Evolutionary conservation across 148 eudicot species (phyloP).

Genomic region (Camellia granthamiana): DNA sequence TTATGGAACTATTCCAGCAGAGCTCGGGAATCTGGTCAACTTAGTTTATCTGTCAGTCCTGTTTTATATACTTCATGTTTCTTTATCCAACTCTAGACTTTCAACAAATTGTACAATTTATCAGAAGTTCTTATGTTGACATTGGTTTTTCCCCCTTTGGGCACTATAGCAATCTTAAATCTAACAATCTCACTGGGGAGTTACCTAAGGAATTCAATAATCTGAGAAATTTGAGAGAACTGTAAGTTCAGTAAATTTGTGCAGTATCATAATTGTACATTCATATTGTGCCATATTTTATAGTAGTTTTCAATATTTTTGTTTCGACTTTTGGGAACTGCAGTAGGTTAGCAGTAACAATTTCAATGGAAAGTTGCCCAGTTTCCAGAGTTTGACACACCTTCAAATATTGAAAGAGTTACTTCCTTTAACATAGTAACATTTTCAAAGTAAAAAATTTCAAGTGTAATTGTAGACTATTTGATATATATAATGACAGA

Average conservation of each 20-base stretch:
- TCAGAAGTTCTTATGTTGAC: too few species aligned
- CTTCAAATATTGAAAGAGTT: constrained; percentile 46
- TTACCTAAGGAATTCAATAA: constrained; percentile 43
- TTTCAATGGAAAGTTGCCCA: constrained; percentile 53
- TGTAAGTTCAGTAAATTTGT: constrained; percentile 34
- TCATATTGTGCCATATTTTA: neutral
- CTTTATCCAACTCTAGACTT: neutral
- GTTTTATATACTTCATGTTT: neutral
- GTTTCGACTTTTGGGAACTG: neutral
- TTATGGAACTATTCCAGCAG: constrained; percentile 46
- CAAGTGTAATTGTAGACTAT: neutral
- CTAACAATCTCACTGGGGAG: constrained; percentile 50
- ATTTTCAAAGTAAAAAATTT: neutral
- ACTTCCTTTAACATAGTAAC: neutral
- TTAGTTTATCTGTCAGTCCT: constrained; percentile 23
- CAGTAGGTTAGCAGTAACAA: constrained; percentile 57
- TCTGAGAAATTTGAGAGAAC: constrained; percentile 39
- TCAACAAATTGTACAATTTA: too few species aligned
- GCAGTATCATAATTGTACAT: neutral
- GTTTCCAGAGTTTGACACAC: constrained; percentile 39
- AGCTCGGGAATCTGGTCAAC: constrained; percentile 44
- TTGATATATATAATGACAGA: constrained; percentile 26
- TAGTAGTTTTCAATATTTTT: neutral
- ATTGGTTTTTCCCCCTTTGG: neutral
- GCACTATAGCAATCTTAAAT: constrained; percentile 42